phyloP scores from a whole-genome alignment of 441 rosid species.

The Adansonia grandidieri region DNA sequence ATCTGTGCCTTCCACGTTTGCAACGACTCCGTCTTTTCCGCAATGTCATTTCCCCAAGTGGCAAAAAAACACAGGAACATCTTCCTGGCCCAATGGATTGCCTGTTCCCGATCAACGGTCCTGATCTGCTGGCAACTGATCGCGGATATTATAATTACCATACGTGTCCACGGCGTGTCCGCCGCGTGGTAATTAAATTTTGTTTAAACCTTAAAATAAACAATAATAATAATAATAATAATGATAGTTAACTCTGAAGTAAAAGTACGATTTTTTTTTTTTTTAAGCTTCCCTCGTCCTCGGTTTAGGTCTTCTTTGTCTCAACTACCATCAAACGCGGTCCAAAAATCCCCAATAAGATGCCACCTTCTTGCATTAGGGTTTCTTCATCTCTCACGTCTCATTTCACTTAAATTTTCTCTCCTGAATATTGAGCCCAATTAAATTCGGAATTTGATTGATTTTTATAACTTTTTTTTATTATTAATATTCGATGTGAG shows the following conservation, averaged over 20 bases:
- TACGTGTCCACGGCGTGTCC: constrained; percentile 47
- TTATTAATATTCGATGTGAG: constrained; percentile 24
- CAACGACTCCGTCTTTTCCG: constrained; percentile 23
- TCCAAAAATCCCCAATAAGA: constrained; percentile 48
- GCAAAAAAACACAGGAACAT: background rate
- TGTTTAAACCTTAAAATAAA: background rate
- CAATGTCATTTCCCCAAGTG: constrained; percentile 28
- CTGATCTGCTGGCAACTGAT: background rate
- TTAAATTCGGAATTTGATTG: too few species aligned
- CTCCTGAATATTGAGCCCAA: background rate
- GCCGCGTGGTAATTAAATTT: background rate
- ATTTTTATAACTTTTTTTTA: too few species aligned
- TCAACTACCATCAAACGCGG: constrained; percentile 54
- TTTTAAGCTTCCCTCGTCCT: constrained; percentile 7
- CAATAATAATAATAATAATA: background rate
- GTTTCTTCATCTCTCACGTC: background rate
- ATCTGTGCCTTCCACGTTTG: constrained; percentile 40
- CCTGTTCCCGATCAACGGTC: constrained; percentile 34
- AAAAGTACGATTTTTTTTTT: background rate
- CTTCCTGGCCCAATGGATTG: background rate
- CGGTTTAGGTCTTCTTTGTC: constrained; percentile 26
- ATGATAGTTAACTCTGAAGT: background rate
- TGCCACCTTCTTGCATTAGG: background rate
- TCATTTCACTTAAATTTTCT: background rate
- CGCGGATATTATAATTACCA: background rate